Base-by-base conservation (phyloP, 805 yeast genomes). In the Vanderwaltozyma polyspora region DNA sequence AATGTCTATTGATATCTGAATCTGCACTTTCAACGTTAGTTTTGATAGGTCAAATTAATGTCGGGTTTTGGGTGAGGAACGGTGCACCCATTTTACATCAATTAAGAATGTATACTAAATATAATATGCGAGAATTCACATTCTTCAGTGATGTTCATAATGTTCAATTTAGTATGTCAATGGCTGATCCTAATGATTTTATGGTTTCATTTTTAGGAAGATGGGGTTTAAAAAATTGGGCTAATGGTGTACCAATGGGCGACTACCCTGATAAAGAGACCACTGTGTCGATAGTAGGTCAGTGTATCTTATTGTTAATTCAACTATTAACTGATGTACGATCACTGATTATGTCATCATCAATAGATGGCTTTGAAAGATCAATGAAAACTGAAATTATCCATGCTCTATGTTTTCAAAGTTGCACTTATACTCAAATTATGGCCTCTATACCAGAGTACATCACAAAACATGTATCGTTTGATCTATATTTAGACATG, bases 31-130 rank as follows among this genome's bases (percentile, higher is more conserved):
- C 93, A 37, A 79, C 87, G 0, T 51, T 85, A 19, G 95, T 83
- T 0, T 57, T 83, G 7, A 58, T 84, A 43, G 74, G 95, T 0
- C 96, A 91, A 48, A 81, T 89, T 7, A 79, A 83, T 40, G 76
- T 81, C 0, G 95, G 95, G 0, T 70, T 80, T 37, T 89, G 97
- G 97, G 95, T 89, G 0, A 70, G 97, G 48, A 89, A 89, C 57
- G 98, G 98, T 0, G 70, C 74, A 38, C 79, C 87, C 27, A 76
- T 85, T 5, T 67, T 80, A 27, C 75, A 77, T 18, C 97, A 89
- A 51, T 67, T 81, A 42, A 79, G 76, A 44, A 75, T 86, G 37
- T 89, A 89, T 53, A 70, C 80, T 26, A 78, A 74, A 38, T 70
- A 86, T 10, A 81, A 31, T 25, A 66, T 87, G 32, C 65, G 96